Conservation (phyloP, 2,329 filamentous ascomycete genomes). For the Xylaria digitata region DNA sequence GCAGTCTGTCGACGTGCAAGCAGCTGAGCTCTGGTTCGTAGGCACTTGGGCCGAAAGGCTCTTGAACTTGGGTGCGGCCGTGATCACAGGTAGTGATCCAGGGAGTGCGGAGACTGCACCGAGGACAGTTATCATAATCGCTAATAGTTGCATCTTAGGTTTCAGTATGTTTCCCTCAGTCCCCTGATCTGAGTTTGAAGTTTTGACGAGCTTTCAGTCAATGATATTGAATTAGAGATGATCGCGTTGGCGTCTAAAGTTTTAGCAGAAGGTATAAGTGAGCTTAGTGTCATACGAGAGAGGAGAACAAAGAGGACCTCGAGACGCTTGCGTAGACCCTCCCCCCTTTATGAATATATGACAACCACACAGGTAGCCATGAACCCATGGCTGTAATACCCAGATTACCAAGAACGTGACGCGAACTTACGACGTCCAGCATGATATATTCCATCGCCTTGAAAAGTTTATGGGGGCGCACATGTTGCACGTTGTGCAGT, state of each 20-base stretch:
- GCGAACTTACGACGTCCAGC: slow-evolving; percentile 8
- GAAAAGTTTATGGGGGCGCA: slow-evolving; percentile 14
- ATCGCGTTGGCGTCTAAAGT: slow-evolving; percentile 1
- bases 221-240: not conserved
- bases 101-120: slow-evolving; percentile 28
- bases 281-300: not conserved
- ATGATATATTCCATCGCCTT: slow-evolving; percentile 13
- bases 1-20: slow-evolving; percentile 34
- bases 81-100: slow-evolving; percentile 23
- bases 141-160: slow-evolving; percentile 28
- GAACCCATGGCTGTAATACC: not conserved
- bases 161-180: not conserved
- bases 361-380: not conserved
- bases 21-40: not conserved
- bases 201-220: not conserved
- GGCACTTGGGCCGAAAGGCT: not conserved
- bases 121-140: slow-evolving; percentile 9
- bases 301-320: slow-evolving; percentile 1
- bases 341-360: not conserved
- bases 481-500: slow-evolving; percentile 20
- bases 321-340: slow-evolving; percentile 4
- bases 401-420: not conserved
- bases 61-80: slow-evolving; percentile 14
- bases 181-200: not conserved
- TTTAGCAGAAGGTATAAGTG: slow-evolving; percentile 13